Evolutionary conservation across 306 rosid species (phyloP).

Genomic region (Sindora glabra): DNA sequence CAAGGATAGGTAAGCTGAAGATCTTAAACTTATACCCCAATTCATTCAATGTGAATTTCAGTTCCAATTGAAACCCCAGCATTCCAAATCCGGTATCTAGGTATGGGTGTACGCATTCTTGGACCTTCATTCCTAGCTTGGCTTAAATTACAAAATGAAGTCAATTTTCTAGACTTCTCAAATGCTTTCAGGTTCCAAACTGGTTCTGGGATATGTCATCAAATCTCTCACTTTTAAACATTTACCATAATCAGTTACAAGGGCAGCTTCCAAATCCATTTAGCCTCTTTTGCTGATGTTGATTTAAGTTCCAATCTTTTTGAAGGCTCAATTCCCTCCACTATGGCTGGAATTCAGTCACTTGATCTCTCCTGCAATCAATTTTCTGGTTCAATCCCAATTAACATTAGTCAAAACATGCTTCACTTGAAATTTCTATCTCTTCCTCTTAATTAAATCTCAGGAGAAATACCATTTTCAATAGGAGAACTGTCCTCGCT

Average conservation of each 20-base stretch:
- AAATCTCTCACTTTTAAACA: slow-evolving; percentile 1
- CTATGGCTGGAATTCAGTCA: neutral
- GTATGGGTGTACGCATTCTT: slow-evolving; percentile 30
- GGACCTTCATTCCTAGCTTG: slow-evolving; percentile 43
- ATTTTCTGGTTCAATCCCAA: slow-evolving; percentile 30
- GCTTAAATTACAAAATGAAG: slow-evolving; percentile 26
- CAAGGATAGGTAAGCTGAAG: slow-evolving; percentile 7
- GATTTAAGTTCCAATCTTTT: slow-evolving; percentile 33
- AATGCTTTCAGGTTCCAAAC: slow-evolving; percentile 26
- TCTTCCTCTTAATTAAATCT: slow-evolving; percentile 27
- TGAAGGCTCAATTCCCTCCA: slow-evolving; percentile 27
- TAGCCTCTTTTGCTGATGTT: neutral
- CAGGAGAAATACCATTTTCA: slow-evolving; percentile 29
- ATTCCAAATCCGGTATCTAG: slow-evolving; percentile 7
- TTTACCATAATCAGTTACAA: slow-evolving; percentile 27
- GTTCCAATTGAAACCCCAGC: slow-evolving; percentile 34
- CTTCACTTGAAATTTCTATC: slow-evolving; percentile 9
- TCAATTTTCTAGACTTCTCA: slow-evolving; percentile 9
- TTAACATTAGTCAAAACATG: slow-evolving; percentile 1
- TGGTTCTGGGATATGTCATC: slow-evolving; percentile 42
- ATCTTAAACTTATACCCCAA: slow-evolving; percentile 5
- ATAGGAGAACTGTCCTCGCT: neutral
- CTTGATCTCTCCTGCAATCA: slow-evolving; percentile 38
- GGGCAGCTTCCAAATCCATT: slow-evolving; percentile 36
- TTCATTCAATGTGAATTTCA: slow-evolving; percentile 24